phyloP scores from a whole-genome alignment of 345 rosid species.

The Hevea brasiliensis region DNA sequence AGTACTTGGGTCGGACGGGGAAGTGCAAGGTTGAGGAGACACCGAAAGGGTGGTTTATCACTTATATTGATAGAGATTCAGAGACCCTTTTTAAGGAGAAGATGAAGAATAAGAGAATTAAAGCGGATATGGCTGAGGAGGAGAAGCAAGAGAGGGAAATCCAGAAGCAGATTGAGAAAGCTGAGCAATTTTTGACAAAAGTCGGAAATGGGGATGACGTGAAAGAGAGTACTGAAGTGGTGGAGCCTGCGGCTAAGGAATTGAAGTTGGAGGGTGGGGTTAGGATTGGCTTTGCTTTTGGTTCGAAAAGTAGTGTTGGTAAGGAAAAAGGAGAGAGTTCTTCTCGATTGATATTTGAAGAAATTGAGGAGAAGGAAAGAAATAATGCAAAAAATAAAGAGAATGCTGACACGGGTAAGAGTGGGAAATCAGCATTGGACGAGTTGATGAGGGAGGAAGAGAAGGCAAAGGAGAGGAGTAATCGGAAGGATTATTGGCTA shows the following conservation, averaged over 20 bases:
- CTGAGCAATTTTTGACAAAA: slow-evolving; percentile 34
- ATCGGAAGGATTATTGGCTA: slow-evolving; percentile 89
- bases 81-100: slow-evolving; percentile 86
- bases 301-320: slow-evolving; percentile 28
- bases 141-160: slow-evolving; percentile 91
- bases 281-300: slow-evolving; percentile 79
- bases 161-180: slow-evolving; percentile 77
- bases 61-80: slow-evolving; percentile 79
- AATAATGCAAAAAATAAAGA: slow-evolving; percentile 33
- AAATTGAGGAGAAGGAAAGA: slow-evolving; percentile 40
- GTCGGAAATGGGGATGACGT: slow-evolving; percentile 7
- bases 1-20: slow-evolving; percentile 74
- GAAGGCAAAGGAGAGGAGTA: slow-evolving; percentile 72
- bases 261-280: slow-evolving; percentile 54
- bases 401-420: slow-evolving; percentile 24
- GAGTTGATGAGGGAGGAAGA: slow-evolving; percentile 95
- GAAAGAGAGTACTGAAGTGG: slow-evolving; percentile 15
- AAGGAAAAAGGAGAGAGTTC: slow-evolving; percentile 56
- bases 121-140: slow-evolving; percentile 78
- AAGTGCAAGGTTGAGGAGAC: slow-evolving; percentile 97
- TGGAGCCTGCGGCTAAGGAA: slow-evolving; percentile 30
- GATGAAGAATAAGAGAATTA: slow-evolving; percentile 76
- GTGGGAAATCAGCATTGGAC: slow-evolving; percentile 60
- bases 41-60: slow-evolving; percentile 95
- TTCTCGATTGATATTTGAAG: slow-evolving; percentile 56